Evolutionary conservation across 495 filamentous ascomycete species (phyloP).

Genomic region (Usnea hakonensis): DNA sequence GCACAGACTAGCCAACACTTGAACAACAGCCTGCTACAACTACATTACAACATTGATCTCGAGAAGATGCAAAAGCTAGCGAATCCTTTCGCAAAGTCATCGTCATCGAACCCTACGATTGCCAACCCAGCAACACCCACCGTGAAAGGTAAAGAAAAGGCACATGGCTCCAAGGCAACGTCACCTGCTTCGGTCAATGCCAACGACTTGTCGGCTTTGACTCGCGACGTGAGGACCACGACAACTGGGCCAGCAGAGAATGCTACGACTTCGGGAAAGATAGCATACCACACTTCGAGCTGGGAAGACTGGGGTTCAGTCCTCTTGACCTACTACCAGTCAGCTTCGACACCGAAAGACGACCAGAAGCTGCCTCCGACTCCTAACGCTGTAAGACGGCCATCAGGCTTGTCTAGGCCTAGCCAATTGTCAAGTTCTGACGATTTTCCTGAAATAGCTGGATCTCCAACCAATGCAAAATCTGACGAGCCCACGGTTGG

Average conservation of each 20-base stretch:
- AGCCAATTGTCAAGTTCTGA: conserved; percentile 44
- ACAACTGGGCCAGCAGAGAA: conserved; percentile 37
- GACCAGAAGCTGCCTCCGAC: conserved; percentile 38
- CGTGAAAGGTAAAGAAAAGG: conserved; percentile 68
- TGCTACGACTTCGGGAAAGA: conserved; percentile 27
- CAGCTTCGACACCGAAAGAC: conserved; percentile 25
- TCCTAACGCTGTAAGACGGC: conserved; percentile 43
- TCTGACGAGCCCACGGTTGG: conserved; percentile 30
- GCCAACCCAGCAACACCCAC: conserved; percentile 38
- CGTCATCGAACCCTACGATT: conserved; percentile 28
- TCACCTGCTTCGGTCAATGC: conserved; percentile 50
- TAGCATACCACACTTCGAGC: conserved; percentile 21
- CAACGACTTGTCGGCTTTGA: conserved; percentile 68
- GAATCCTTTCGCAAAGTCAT: conserved; percentile 70
- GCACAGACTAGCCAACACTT: conserved; percentile 48
- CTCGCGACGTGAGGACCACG: conserved; percentile 42
- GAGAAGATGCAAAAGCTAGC: conserved; percentile 79
- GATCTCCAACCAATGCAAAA: conserved; percentile 29
- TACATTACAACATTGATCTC: conserved; percentile 91
- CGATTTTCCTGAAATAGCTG: conserved; percentile 49
- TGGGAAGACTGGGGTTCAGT: conserved; percentile 68
- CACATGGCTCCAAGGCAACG: conserved; percentile 33
- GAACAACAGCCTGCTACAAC: conserved; percentile 65
- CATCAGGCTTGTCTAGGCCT: conserved; percentile 30
- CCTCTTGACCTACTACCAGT: conserved; percentile 56